Conservation (phyloP, 495 filamentous ascomycete species). For the Talaromyces adpressus region DNA sequence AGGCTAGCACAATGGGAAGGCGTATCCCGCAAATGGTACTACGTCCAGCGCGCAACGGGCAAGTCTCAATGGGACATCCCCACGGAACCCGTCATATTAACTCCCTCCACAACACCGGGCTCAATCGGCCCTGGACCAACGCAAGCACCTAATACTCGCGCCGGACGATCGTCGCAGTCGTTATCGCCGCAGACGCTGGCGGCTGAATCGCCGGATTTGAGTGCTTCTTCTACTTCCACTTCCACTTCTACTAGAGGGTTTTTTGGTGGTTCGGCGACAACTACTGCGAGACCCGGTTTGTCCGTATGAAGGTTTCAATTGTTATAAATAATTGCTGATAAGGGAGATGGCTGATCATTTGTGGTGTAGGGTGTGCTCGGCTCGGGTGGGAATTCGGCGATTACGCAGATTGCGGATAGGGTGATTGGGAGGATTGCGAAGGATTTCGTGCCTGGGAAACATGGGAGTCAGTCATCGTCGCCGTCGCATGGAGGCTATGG, state of each 20-base stretch:
- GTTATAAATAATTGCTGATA: neutral
- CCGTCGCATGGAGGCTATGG: neutral
- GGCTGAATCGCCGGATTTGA: conserved; percentile 12
- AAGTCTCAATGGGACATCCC: conserved; percentile 74
- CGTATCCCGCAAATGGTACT: conserved; percentile 67
- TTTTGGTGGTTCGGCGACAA: conserved; percentile 8
- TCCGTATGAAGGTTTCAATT: conserved; percentile 19
- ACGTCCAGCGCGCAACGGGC: conserved; percentile 68
- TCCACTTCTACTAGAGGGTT: neutral
- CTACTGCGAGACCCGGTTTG: conserved; percentile 15
- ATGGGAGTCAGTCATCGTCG: neutral
- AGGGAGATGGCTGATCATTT: conserved; percentile 19
- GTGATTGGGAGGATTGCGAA: conserved; percentile 15
- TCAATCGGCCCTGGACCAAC: conserved; percentile 25
- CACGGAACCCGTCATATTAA: conserved; percentile 48
- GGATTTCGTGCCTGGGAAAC: conserved; percentile 10
- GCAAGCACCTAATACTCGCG: conserved; percentile 15
- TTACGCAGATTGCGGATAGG: conserved; percentile 12
- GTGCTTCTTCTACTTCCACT: conserved; percentile 7
- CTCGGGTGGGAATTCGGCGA: conserved; percentile 14
- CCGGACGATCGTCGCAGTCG: conserved; percentile 10
- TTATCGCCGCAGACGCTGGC: conserved; percentile 13
- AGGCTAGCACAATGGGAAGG: conserved; percentile 81
- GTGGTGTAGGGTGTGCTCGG: conserved; percentile 22
- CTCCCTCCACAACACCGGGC: conserved; percentile 28